A percentile compares a stretch with the other conserved stretches of the same genome.
These are phyloP conservation scores for Salix brachista DNA, from an alignment of 345 rosid genomes.

Conservation along the genomic window DNA sequence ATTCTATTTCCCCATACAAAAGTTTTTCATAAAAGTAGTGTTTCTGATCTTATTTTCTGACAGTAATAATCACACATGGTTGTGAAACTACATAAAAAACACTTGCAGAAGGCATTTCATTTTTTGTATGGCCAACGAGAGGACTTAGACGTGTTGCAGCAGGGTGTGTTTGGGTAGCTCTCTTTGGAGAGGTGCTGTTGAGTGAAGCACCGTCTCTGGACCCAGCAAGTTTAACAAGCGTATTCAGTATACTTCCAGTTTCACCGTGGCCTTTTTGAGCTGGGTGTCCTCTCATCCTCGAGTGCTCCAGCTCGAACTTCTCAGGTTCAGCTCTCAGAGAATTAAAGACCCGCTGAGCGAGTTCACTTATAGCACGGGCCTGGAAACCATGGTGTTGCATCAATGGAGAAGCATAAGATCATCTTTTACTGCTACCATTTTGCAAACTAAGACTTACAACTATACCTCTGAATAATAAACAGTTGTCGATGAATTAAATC, in stretches of 20 bases:
- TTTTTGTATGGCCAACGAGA: neutral
- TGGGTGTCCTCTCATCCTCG: slow-evolving; percentile 6
- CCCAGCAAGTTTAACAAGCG: neutral
- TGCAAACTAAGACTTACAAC: neutral
- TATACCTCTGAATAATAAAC: slow-evolving; percentile 20
- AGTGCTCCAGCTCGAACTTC: slow-evolving; percentile 4
- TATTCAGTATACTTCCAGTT: slow-evolving; percentile 5
- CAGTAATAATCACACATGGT: neutral
- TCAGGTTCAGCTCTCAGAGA: slow-evolving; percentile 19
- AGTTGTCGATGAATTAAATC: slow-evolving; percentile 17
- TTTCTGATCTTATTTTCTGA: neutral
- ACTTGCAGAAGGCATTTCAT: neutral
- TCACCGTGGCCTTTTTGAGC: slow-evolving; percentile 11
- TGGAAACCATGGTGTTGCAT: slow-evolving; percentile 2
- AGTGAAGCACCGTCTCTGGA: neutral
- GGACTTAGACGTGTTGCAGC: neutral
- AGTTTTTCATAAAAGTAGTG: neutral
- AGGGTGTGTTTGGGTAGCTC: neutral
- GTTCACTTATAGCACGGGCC: slow-evolving; percentile 18
- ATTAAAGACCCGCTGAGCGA: slow-evolving; percentile 10
- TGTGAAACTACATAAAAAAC: neutral
- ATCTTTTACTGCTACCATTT: neutral
- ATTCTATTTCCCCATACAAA: neutral
- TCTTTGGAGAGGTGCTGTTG: neutral
- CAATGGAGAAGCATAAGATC: neutral